Evolutionary conservation across 139 green algal species (phyloP).

Genomic region (Trebouxia sp.): DNA sequence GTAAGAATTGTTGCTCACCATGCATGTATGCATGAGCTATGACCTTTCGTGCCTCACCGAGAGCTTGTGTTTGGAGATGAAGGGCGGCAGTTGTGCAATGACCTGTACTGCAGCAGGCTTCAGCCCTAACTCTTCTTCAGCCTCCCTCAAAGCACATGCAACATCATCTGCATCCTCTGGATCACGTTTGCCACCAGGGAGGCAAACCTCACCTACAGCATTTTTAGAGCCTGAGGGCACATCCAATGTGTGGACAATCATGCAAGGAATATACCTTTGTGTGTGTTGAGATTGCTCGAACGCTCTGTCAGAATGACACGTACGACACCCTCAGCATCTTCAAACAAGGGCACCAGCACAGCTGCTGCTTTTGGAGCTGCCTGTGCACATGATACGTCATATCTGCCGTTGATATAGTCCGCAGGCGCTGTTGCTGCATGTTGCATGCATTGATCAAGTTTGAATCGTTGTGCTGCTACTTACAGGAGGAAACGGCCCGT

Average conservation of each 20-base stretch:
- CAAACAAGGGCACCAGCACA: constrained; percentile 66
- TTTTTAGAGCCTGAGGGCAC: neutral
- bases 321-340: constrained; percentile 34
- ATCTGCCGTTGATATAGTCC: too few relatives aligned
- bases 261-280: constrained; percentile 31
- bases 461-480: too few relatives aligned
- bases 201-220: constrained; percentile 67
- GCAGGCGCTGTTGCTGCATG: too few relatives aligned
- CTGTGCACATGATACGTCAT: neutral
- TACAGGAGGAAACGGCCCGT: constrained; percentile 6
- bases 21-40: too few relatives aligned
- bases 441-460: too few relatives aligned
- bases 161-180: constrained; percentile 58
- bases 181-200: constrained; percentile 80
- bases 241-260: neutral
- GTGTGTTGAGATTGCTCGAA: constrained; percentile 43
- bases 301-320: constrained; percentile 67
- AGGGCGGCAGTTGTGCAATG: constrained; percentile 55
- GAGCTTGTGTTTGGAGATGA: constrained; percentile 71
- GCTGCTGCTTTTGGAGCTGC: constrained; percentile 38
- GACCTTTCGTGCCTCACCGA: constrained; percentile 59
- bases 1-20: too few relatives aligned
- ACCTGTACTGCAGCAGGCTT: constrained; percentile 42
- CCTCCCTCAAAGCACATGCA: constrained; percentile 68
- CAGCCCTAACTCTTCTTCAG: constrained; percentile 69